phyloP scores from a whole-genome alignment of 1,284 basidiomycete species.

The Cutaneotrichosporon spelunceum region DNA sequence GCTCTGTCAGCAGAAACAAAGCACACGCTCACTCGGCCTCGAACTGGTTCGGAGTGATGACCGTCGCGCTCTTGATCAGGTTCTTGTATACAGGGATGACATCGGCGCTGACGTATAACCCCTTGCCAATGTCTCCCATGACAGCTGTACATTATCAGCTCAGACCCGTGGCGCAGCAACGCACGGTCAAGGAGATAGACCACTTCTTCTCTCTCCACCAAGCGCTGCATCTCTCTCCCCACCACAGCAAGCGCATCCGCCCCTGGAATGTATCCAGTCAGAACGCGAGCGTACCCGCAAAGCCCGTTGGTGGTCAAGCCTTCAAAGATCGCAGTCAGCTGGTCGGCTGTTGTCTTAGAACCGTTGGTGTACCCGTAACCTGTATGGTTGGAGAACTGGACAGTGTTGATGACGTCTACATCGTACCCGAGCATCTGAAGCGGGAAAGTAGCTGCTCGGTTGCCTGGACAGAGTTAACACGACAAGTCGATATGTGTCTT shows the following conservation, averaged over 20 bases:
- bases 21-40: slow-evolving; percentile 75
- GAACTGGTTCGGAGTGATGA: slow-evolving; percentile 98
- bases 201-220: slow-evolving; percentile 56
- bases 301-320: slow-evolving; percentile 67
- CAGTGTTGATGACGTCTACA: slow-evolving; percentile 94
- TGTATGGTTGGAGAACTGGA: slow-evolving; percentile 84
- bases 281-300: slow-evolving; percentile 61
- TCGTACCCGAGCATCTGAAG: slow-evolving; percentile 93
- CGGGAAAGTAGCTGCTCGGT: slow-evolving; percentile 83
- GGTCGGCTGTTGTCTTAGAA: slow-evolving; percentile 65
- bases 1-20: not conserved
- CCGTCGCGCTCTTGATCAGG: slow-evolving; percentile 74
- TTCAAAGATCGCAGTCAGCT: slow-evolving; percentile 66
- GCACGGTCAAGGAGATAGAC: slow-evolving; percentile 87
- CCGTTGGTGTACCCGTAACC: slow-evolving; percentile 76
- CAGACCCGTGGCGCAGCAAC: slow-evolving; percentile 43
- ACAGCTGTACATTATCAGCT: slow-evolving; percentile 58
- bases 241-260: slow-evolving; percentile 73
- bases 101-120: slow-evolving; percentile 79
- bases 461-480: slow-evolving; percentile 51
- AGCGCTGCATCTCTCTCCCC: slow-evolving; percentile 58
- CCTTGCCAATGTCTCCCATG: slow-evolving; percentile 78
- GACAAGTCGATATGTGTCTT: not conserved
- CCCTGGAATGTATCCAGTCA: slow-evolving; percentile 88
- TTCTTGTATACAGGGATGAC: slow-evolving; percentile 82